Base-by-base conservation (phyloP, 1,139 yeast genomes). In the Hansenula lynferdii region DNA sequence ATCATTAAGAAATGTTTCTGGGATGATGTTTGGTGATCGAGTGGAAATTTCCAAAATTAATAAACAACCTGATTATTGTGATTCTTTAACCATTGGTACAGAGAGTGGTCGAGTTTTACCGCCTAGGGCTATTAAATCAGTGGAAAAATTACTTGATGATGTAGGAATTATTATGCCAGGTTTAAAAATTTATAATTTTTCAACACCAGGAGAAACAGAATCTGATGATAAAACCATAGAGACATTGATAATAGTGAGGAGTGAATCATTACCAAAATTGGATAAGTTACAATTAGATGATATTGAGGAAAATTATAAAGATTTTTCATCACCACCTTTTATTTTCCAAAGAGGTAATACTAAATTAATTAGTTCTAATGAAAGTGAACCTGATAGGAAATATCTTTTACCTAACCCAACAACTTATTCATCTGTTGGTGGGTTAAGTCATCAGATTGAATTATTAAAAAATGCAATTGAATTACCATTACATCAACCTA, bases 401-500 rank as follows among this genome's bases (percentile, higher is more conserved):
- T 54, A 65, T 24, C 64, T 64, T 23, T 54, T 69, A 19, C 78
- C 79, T 0, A 64, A 56, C 42, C 59, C 59, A 19, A 49, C 66
- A 1, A 60, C 66, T 3, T 81, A 77, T 46, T 56, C 67, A 2
- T 68, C 72, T 20, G 77, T 92, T 5, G 98, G 98, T 15, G 99
- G 98, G 0, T 68, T 92, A 28, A 47, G 65, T 0, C 71, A 72
- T 40, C 90, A 87, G 50, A 77, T 89, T 16, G 65, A 69, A 5
- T 54, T 72, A 3, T 64, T 92, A 21, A 71, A 79, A 42, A 73
- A 84, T 8, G 78, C 90, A 0, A 77, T 90, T 15, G 85, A 85
- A 43, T 69, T 90, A 4, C 97, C 99, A 0, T 67, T 92, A 28
- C 78, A 82, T 45, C 78, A 78, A 40, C 96, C 97, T 0, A 71